phyloP scores from a whole-genome alignment of 352 stramenopile species.

The Halophytophthora batemanensis region DNA sequence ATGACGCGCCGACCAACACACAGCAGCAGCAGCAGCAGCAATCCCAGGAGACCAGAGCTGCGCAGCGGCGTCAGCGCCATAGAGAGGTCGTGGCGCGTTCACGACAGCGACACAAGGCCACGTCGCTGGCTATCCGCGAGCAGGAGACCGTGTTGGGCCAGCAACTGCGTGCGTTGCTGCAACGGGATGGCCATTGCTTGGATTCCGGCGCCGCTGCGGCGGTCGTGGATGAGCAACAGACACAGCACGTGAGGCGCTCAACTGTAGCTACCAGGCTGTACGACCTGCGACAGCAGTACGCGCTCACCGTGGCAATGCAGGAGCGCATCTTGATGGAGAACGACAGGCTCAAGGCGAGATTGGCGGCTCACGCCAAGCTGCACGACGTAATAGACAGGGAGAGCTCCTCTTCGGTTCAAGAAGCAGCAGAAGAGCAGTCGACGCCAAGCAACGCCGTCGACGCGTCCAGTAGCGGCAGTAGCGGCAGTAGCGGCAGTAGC shows the following conservation, averaged over 20 bases:
- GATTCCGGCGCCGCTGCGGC: conserved; percentile 7
- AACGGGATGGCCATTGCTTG: conserved; percentile 17
- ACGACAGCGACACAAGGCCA: conserved; percentile 25
- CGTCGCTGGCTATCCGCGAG: conserved; percentile 22
- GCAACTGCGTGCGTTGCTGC: conserved; percentile 25
- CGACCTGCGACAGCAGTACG: conserved; percentile 17
- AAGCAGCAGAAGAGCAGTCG: conserved; percentile 3
- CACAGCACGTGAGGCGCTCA: background rate
- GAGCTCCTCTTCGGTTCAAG: conserved; percentile 6
- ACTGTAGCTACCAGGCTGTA: conserved; percentile 3
- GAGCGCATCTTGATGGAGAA: conserved; percentile 39
- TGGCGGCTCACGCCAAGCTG: conserved; percentile 33
- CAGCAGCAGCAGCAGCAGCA: conserved; percentile 20
- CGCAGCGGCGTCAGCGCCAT: conserved; percentile 23
- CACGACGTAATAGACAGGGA: conserved; percentile 26
- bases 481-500: conserved; percentile 5
- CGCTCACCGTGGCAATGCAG: conserved; percentile 25
- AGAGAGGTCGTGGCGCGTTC: conserved; percentile 37
- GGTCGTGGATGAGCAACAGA: background rate
- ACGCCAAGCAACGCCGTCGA: background rate
- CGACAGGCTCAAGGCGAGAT: conserved; percentile 25
- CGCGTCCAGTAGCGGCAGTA: background rate
- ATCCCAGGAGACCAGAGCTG: conserved; percentile 22
- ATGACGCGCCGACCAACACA: conserved; percentile 14
- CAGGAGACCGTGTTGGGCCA: conserved; percentile 21